Percentiles rank a stretch among this genome's conserved stretches.
These are phyloP conservation scores for Komagataella populi DNA, from an alignment of 805 yeast species.

Conservation along the genomic window DNA sequence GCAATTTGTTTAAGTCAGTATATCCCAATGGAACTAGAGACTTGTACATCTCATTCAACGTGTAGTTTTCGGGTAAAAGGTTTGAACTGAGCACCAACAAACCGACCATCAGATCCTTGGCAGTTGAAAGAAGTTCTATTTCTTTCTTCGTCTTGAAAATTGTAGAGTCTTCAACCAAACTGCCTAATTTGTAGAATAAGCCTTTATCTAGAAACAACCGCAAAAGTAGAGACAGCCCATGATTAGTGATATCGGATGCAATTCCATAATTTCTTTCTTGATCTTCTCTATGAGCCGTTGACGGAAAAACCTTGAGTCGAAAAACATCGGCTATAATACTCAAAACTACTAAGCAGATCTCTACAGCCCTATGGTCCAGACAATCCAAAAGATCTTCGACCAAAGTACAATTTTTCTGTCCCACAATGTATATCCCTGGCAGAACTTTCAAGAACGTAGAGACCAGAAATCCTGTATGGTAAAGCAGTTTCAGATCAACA, in stretches of 20 bases:
- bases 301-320: not conserved
- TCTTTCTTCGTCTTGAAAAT: not conserved
- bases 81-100: not conserved
- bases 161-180: not conserved
- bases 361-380: not conserved
- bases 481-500: slow-evolving; percentile 18
- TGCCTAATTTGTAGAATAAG: not conserved
- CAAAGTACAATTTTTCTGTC: not conserved
- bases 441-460: slow-evolving; percentile 53
- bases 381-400: not conserved
- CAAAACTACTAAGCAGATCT: not conserved
- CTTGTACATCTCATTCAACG: slow-evolving; percentile 14
- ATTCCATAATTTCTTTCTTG: not conserved
- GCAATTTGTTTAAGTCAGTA: not conserved
- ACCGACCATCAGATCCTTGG: not conserved
- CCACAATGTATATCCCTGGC: slow-evolving; percentile 33
- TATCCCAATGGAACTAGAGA: not conserved
- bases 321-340: not conserved
- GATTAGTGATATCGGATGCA: not conserved
- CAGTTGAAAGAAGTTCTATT: not conserved
- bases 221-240: not conserved
- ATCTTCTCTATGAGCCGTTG: not conserved
- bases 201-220: not conserved
- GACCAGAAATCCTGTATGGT: slow-evolving; percentile 45
- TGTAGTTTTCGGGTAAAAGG: slow-evolving; percentile 40